Percentiles rank a stretch among this genome's conserved stretches.
phyloP scores from a whole-genome alignment of 441 rosid species.

The Daphne laureola region DNA sequence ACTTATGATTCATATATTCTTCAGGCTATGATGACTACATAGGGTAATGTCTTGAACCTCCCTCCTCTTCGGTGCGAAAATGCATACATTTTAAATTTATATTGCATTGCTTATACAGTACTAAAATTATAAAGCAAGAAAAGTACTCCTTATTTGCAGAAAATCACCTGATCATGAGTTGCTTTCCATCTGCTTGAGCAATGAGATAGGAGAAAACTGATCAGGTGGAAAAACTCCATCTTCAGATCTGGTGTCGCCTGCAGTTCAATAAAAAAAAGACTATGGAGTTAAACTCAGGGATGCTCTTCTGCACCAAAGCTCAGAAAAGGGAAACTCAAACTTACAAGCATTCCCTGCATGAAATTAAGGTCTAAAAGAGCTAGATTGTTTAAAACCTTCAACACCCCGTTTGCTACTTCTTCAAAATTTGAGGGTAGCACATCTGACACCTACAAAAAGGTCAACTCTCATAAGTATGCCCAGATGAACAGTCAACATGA shows the following conservation, averaged over 20 bases:
- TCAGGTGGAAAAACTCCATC: constrained; percentile 76
- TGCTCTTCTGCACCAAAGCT: constrained; percentile 9
- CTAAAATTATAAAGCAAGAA: too few relatives aligned
- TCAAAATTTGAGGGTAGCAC: constrained; percentile 74
- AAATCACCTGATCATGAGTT: constrained; percentile 53
- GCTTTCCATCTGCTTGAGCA: constrained; percentile 70
- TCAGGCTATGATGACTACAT: too few relatives aligned
- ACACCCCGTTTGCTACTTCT: constrained; percentile 72
- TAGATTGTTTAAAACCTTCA: constrained; percentile 70
- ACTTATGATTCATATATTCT: too few relatives aligned
- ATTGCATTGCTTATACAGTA: too few relatives aligned
- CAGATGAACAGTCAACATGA: too few relatives aligned
- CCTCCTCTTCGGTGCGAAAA: too few relatives aligned
- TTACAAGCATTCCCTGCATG: constrained; percentile 69
- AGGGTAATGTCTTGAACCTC: too few relatives aligned
- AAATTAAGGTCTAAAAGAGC: constrained; percentile 59
- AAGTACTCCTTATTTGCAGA: neutral
- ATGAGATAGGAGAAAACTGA: constrained; percentile 74
- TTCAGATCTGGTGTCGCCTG: constrained; percentile 76
- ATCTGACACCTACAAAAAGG: constrained; percentile 42
- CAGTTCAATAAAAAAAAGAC: constrained; percentile 10
- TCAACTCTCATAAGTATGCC: neutral
- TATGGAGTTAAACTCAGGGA: constrained; percentile 4
- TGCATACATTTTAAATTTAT: too few relatives aligned
- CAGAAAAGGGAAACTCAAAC: constrained; percentile 12